A percentile compares a stretch with the other conserved stretches of the same genome.
These are phyloP conservation scores for Blastobotrys buckinghamii DNA, from an alignment of 1,139 yeast species.

Conservation along the genomic window DNA sequence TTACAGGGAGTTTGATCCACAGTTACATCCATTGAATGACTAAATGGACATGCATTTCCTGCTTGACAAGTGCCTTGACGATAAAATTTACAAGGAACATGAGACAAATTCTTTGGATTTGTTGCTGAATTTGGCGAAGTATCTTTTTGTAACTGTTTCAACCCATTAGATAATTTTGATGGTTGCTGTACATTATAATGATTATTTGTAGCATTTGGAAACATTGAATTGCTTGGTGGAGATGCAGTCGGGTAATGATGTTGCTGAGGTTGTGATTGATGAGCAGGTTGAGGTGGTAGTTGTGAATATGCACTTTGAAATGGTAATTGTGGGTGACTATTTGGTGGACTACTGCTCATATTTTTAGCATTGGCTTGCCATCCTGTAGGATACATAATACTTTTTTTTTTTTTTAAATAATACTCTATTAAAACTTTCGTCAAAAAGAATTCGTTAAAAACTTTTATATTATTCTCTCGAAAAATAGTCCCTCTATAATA, in stretches of 20 bases:
- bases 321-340: background rate
- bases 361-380: background rate
- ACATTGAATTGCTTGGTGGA: too few species aligned
- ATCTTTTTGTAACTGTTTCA: slow-evolving; percentile 5
- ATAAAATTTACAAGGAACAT: slow-evolving; percentile 93
- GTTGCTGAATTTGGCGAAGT: slow-evolving; percentile 10
- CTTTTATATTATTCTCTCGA: too few species aligned
- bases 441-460: too few species aligned
- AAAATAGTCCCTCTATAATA: too few species aligned
- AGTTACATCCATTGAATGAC: slow-evolving; percentile 61
- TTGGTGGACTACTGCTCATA: background rate
- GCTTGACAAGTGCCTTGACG: slow-evolving; percentile 93
- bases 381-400: background rate
- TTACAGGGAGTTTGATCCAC: slow-evolving; percentile 77
- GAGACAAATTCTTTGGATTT: slow-evolving; percentile 50
- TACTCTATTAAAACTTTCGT: too few species aligned
- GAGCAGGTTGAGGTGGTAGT: too few species aligned
- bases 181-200: background rate
- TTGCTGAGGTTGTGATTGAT: too few species aligned
- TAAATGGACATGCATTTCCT: slow-evolving; percentile 84
- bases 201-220: too few species aligned
- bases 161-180: slow-evolving; percentile 14
- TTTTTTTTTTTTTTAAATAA: too few species aligned
- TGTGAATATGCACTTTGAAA: too few species aligned
- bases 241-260: too few species aligned